Base-by-base conservation (phyloP, 441 rosid genomes). In the Daphne laureola region DNA sequence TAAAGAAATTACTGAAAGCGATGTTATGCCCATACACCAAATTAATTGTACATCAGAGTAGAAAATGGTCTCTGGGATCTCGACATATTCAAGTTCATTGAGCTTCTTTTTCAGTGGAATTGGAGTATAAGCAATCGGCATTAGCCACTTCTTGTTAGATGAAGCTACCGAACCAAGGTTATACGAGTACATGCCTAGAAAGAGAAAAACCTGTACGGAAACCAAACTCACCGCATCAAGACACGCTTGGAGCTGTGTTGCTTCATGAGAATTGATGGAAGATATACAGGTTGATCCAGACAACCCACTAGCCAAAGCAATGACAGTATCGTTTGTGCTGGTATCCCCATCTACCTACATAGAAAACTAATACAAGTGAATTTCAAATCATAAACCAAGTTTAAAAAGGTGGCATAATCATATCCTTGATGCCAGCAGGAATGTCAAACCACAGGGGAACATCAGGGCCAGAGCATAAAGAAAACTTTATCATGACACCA, bases 261-360 rank as follows among this genome's bases (percentile, higher is more conserved):
- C 99, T 66, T 85, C 95, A 0, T 62, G 42, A 73, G 78, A 69
- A 66, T 79, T 59, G 54, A 84, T 61, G 54, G 95, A 87, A 53
- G 95, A 76, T 60, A 93, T 75, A 55, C 48, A 54, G 57, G 75
- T 67, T 66, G 88, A 87, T 71, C 93, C 82, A 66, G 99, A 82
- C 43, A 90, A 61, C 36, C 99, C 91, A 41, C 97, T 93, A 16
- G 96, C 96, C 75, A 93, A 79, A 68, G 96, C 96, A 66, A 90
- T 77, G 59, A 93, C 86, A 62, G 96, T 81, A 64, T 92, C 97
- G 31, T 92, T 92, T 52, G 97, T 84, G 68, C 96, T 90, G 36
- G 99, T 85, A 78, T 83, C 97, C 43, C 99, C 97, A 77, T 93
- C 97, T 59, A 93, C 97, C 97, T 93, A 72, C 16, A 58, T 17